phyloP scores from a whole-genome alignment of 1,139 yeast species.

The Taphrina confusa region DNA sequence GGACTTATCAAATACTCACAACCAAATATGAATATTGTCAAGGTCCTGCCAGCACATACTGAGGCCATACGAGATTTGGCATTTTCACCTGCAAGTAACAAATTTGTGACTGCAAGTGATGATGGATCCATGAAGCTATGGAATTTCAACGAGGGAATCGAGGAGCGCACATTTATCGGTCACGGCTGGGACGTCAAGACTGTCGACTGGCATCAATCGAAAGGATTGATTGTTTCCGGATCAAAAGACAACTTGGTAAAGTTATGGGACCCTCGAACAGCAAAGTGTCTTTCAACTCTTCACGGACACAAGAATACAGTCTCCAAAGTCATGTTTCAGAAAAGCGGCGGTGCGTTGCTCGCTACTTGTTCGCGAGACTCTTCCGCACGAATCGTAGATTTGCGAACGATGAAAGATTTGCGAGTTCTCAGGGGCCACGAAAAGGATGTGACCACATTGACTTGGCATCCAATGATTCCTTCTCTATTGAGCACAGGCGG shows the following conservation, averaged over 20 bases:
- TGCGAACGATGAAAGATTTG: slow-evolving; percentile 78
- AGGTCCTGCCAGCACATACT: slow-evolving; percentile 69
- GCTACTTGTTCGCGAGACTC: slow-evolving; percentile 89
- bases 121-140: slow-evolving; percentile 81
- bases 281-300: slow-evolving; percentile 71
- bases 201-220: slow-evolving; percentile 92
- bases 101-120: slow-evolving; percentile 79
- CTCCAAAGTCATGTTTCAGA: slow-evolving; percentile 76
- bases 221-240: slow-evolving; percentile 67
- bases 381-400: slow-evolving; percentile 82
- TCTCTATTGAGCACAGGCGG: slow-evolving; percentile 81
- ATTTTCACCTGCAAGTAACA: slow-evolving; percentile 81
- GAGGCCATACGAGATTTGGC: slow-evolving; percentile 84
- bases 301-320: slow-evolving; percentile 95
- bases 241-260: slow-evolving; percentile 92
- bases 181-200: slow-evolving; percentile 99
- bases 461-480: slow-evolving; percentile 92
- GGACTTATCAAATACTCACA: slow-evolving; percentile 96
- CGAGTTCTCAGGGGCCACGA: slow-evolving; percentile 75
- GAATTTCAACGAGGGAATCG: slow-evolving; percentile 88
- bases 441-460: slow-evolving; percentile 77
- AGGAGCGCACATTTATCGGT: slow-evolving; percentile 77
- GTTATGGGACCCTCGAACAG: slow-evolving; percentile 93
- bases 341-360: slow-evolving; percentile 64
- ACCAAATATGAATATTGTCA: slow-evolving; percentile 94